A percentile compares a stretch with the other conserved stretches of the same genome.
These are phyloP conservation scores for Crepidotus variabilis DNA, from an alignment of 768 basidiomycete genomes.

Conservation along the genomic window DNA sequence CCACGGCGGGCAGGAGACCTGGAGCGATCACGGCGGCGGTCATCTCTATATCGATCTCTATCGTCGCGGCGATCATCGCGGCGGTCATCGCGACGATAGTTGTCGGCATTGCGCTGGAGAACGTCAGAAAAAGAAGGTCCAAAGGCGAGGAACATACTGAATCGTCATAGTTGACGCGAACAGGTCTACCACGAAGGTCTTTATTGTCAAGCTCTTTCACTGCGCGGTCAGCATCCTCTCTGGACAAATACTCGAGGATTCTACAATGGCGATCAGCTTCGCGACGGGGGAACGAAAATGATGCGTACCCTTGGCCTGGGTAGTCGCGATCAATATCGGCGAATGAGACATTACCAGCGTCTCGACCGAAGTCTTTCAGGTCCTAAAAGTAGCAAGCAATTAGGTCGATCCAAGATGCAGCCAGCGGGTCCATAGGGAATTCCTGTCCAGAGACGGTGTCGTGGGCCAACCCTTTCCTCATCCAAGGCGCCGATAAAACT, in stretches of 20 bases:
- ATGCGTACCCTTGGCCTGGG: conserved; percentile 80
- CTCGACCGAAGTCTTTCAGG: conserved; percentile 95
- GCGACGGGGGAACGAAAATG: not conserved
- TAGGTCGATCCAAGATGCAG: conserved; percentile 27
- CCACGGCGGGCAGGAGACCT: conserved; percentile 75
- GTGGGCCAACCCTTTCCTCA: conserved; percentile 7
- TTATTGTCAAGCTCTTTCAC: conserved; percentile 81
- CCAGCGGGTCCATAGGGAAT: conserved; percentile 4
- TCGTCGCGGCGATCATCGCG: conserved; percentile 67
- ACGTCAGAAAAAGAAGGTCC: conserved; percentile 3
- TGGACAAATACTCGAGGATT: conserved; percentile 83
- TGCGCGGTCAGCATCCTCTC: conserved; percentile 93
- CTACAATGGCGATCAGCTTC: conserved; percentile 33
- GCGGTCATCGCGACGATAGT: conserved; percentile 74
- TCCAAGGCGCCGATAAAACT: conserved; percentile 18
- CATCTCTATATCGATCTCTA: conserved; percentile 57
- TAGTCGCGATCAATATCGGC: conserved; percentile 90
- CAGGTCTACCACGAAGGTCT: conserved; percentile 81
- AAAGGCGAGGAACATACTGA: conserved; percentile 36
- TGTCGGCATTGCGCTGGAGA: conserved; percentile 58
- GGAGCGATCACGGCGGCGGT: conserved; percentile 79
- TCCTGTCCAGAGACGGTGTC: conserved; percentile 1
- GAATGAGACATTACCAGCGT: conserved; percentile 89
- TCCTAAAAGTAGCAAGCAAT: conserved; percentile 60
- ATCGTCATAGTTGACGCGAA: conserved; percentile 67